Evolutionary conservation across 257 asterid genomes (phyloP).

Genomic region (Linaria vulgaris): DNA sequence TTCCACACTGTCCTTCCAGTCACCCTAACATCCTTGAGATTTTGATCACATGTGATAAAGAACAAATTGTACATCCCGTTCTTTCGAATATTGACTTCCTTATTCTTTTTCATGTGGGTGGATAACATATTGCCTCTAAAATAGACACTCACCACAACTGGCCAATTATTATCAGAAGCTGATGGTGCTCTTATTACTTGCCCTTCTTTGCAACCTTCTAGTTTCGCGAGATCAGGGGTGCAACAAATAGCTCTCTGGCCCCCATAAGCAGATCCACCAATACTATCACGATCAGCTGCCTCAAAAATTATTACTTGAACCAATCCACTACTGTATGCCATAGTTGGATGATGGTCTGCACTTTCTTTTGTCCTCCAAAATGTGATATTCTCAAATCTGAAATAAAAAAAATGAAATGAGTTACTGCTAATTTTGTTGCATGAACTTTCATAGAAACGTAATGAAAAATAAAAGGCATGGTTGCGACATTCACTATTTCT

Average conservation of each 20-base stretch:
- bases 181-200: slow-evolving; percentile 78
- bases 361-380: slow-evolving; percentile 81
- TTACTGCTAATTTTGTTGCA: slow-evolving; percentile 16
- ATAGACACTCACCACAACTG: slow-evolving; percentile 57
- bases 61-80: slow-evolving; percentile 97
- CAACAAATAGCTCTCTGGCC: slow-evolving; percentile 98
- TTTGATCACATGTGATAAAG: slow-evolving; percentile 90
- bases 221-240: slow-evolving; percentile 91
- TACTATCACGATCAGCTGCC: slow-evolving; percentile 84
- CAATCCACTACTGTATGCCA: slow-evolving; percentile 68
- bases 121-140: slow-evolving; percentile 68
- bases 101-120: slow-evolving; percentile 61
- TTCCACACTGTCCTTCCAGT: slow-evolving; percentile 92
- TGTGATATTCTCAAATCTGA: slow-evolving; percentile 88
- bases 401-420: slow-evolving; percentile 23
- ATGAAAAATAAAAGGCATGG: slow-evolving; percentile 12
- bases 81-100: slow-evolving; percentile 59
- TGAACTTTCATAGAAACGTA: not conserved
- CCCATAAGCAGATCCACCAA: slow-evolving; percentile 97
- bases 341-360: slow-evolving; percentile 58
- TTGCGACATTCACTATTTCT: slow-evolving; percentile 20
- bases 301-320: slow-evolving; percentile 86
- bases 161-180: slow-evolving; percentile 66
- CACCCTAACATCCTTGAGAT: slow-evolving; percentile 75
- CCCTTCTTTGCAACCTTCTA: slow-evolving; percentile 94